Conservation (phyloP, 768 basidiomycete species). For the Mrakia frigida region DNA sequence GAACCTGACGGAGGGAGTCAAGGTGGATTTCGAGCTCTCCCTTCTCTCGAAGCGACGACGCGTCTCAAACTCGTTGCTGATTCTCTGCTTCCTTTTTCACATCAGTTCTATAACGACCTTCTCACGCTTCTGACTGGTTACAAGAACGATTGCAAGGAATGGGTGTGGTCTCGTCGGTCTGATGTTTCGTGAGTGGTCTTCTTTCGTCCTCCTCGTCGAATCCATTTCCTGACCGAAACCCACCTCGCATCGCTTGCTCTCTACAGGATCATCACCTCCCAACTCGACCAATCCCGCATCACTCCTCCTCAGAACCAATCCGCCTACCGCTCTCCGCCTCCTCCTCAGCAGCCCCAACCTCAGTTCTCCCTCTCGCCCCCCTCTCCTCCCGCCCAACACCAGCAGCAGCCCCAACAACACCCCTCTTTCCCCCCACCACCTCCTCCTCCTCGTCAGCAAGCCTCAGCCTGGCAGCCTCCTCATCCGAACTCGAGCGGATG, state of each 20-base stretch:
- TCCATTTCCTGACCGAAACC: background rate
- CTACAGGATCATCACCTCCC: background rate
- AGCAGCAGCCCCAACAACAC: background rate
- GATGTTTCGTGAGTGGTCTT: conserved; percentile 19
- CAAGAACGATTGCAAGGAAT: conserved; percentile 27
- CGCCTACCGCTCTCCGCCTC: no score
- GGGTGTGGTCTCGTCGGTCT: conserved; percentile 25
- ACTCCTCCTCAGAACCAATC: no score
- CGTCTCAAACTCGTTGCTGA: background rate
- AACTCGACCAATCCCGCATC: background rate
- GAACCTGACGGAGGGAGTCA: conserved; percentile 83
- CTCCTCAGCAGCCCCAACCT: conserved; percentile 9
- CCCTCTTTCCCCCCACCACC: background rate
- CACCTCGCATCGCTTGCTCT: no score
- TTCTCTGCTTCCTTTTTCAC: conserved; percentile 1
- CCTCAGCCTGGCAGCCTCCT: conserved; percentile 12
- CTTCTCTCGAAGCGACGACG: no score
- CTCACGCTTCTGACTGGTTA: conserved; percentile 54
- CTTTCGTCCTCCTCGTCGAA: background rate
- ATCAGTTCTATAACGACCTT: conserved; percentile 85
- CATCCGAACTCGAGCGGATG: conserved; percentile 26
- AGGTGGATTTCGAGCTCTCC: conserved; percentile 49
- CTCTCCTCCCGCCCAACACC: background rate
- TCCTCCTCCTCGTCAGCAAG: background rate
- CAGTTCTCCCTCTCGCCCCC: background rate